phyloP scores from a whole-genome alignment of 306 rosid species.

The Prosopis cineraria region DNA sequence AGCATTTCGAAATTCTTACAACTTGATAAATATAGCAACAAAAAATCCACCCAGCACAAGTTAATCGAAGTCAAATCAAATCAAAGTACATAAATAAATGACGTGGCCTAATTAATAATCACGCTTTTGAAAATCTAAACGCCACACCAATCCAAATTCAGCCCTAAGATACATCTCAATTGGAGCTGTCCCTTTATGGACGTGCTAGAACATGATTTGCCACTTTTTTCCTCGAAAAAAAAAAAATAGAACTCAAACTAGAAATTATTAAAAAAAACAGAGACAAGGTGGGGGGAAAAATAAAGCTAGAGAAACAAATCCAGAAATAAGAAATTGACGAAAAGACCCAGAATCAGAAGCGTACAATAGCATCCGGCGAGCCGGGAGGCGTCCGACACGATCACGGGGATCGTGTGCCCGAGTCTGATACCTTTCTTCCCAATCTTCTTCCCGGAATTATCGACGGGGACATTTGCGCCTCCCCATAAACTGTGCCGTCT shows the following conservation, averaged over 20 bases:
- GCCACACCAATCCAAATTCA: background rate
- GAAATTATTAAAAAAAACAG: background rate
- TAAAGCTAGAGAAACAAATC: slow-evolving; percentile 14
- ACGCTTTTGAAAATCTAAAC: background rate
- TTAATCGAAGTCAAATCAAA: no score
- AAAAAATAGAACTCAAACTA: background rate
- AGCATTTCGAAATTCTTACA: no score
- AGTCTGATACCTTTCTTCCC: slow-evolving; percentile 49
- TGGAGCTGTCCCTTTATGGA: background rate
- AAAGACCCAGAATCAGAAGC: slow-evolving; percentile 30
- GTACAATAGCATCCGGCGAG: slow-evolving; percentile 25
- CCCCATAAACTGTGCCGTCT: slow-evolving; percentile 53
- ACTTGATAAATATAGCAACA: no score
- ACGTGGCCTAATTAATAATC: background rate
- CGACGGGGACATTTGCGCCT: slow-evolving; percentile 57
- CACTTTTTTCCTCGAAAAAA: background rate
- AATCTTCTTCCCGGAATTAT: slow-evolving; percentile 40
- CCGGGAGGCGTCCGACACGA: slow-evolving; percentile 51
- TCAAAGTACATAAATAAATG: background rate
- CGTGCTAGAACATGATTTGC: background rate
- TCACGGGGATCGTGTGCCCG: background rate
- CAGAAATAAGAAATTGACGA: slow-evolving; percentile 29
- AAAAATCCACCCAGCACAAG: no score
- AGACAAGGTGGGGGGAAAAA: background rate
- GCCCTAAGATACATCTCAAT: background rate